These are phyloP conservation scores for Penicillium robsamsonii DNA, from an alignment of 495 filamentous ascomycete species.

Conservation along the genomic window DNA sequence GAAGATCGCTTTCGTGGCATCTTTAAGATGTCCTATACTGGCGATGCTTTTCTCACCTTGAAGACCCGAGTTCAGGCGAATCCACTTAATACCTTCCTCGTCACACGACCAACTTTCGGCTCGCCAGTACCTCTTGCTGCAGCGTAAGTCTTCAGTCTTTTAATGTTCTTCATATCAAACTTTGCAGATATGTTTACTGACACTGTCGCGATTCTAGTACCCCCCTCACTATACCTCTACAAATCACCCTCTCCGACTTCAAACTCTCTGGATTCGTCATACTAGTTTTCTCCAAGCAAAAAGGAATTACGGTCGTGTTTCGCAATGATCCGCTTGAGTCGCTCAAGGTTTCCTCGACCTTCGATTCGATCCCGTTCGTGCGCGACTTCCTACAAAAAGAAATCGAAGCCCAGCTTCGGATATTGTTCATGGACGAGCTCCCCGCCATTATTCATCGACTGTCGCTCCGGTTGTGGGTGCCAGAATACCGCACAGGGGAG, in stretches of 20 bases:
- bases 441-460: constrained; percentile 94
- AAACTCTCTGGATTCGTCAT: constrained; percentile 98
- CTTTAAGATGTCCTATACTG: constrained; percentile 97
- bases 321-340: constrained; percentile 97
- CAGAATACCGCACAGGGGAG: constrained; percentile 72
- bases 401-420: constrained; percentile 90
- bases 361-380: constrained; percentile 98
- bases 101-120: constrained; percentile 84
- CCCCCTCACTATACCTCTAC: constrained; percentile 90
- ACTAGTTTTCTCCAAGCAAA: constrained; percentile 93
- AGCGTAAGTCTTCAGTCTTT: constrained; percentile 48
- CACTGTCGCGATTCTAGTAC: constrained; percentile 39
- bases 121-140: constrained; percentile 93
- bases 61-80: constrained; percentile 97
- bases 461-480: constrained; percentile 85
- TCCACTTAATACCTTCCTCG: constrained; percentile 91
- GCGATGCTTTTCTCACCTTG: constrained; percentile 91
- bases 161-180: not conserved
- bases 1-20: constrained; percentile 97
- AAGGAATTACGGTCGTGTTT: constrained; percentile 93
- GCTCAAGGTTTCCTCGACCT: constrained; percentile 96
- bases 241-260: constrained; percentile 95
- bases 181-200: constrained; percentile 14
- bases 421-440: constrained; percentile 94
- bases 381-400: constrained; percentile 95